Evolutionary conservation across 2,329 filamentous ascomycete species (phyloP).

Genomic region (Aspergillus sp.): DNA sequence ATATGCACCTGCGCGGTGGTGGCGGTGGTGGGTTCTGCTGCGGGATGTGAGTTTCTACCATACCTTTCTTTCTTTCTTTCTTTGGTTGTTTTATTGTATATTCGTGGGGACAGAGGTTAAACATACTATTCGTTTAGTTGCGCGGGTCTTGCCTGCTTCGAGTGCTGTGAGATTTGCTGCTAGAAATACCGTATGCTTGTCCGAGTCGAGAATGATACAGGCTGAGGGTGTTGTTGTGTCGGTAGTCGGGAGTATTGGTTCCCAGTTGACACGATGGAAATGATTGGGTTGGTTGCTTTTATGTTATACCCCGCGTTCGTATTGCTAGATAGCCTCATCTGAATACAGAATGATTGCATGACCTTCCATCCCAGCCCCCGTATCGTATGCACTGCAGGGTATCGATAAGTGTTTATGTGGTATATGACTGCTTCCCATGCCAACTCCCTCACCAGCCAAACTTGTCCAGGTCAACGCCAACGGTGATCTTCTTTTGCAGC

Average conservation of each 20-base stretch:
- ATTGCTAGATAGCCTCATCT: not conserved
- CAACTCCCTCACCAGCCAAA: not conserved
- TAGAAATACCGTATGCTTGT: constrained; percentile 7
- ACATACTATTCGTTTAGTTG: constrained; percentile 16
- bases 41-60: constrained; percentile 24
- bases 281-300: not conserved
- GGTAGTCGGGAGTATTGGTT: not conserved
- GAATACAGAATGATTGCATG: not conserved
- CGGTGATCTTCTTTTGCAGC: constrained; percentile 9
- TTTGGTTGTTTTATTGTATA: not conserved
- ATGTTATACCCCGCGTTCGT: constrained; percentile 1
- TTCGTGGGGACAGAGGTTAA: not conserved
- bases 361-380: not conserved
- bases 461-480: constrained; percentile 10
- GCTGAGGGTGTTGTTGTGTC: not conserved
- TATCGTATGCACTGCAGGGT: too few relatives aligned
- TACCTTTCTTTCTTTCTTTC: not conserved
- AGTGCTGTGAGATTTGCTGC: constrained; percentile 29
- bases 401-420: too few relatives aligned
- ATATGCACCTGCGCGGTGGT: constrained; percentile 29
- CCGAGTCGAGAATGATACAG: not conserved
- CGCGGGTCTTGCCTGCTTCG: constrained; percentile 27
- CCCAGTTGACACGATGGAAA: not conserved
- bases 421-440: too few relatives aligned
- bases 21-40: constrained; percentile 29